phyloP scores from a whole-genome alignment of 1,139 yeast genomes.

The Candida smagusa region DNA sequence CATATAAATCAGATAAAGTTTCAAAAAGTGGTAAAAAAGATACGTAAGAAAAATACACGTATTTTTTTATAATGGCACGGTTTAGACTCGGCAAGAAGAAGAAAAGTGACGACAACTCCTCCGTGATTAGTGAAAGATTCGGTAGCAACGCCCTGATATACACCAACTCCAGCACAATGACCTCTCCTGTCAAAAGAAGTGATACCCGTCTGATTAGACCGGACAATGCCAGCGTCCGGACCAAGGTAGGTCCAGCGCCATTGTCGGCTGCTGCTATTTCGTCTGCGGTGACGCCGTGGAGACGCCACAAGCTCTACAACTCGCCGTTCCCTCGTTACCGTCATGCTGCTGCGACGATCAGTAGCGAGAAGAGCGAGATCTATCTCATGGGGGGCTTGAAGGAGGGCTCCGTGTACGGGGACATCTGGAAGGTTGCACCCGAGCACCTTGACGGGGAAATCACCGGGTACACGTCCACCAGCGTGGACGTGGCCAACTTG shows the following conservation, averaged over 20 bases:
- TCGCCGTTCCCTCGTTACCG: slow-evolving; percentile 95
- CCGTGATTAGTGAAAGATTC: slow-evolving; percentile 10
- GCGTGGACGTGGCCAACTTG: slow-evolving; percentile 52
- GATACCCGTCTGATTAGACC: neutral
- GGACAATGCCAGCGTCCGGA: neutral
- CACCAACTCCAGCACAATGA: slow-evolving; percentile 7
- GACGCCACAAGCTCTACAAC: slow-evolving; percentile 60
- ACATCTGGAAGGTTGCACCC: slow-evolving; percentile 78
- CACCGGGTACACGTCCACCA: slow-evolving; percentile 50
- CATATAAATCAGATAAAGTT: no score
- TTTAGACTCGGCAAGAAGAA: slow-evolving; percentile 28
- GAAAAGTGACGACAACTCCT: slow-evolving; percentile 12
- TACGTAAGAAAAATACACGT: no score
- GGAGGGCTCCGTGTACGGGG: slow-evolving; percentile 91
- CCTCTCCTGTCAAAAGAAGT: slow-evolving; percentile 63
- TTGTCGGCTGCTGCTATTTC: neutral
- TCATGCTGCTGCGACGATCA: slow-evolving; percentile 76
- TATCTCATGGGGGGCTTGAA: slow-evolving; percentile 94
- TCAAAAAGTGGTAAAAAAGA: no score
- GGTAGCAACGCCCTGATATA: neutral
- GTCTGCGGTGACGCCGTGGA: slow-evolving; percentile 63
- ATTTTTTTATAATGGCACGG: slow-evolving; percentile 19
- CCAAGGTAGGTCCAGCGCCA: neutral
- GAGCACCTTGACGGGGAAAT: slow-evolving; percentile 22
- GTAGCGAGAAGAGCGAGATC: slow-evolving; percentile 79